These are phyloP conservation scores for Fusarium burgessii DNA, from an alignment of 2,329 filamentous ascomycete genomes.

Conservation along the genomic window DNA sequence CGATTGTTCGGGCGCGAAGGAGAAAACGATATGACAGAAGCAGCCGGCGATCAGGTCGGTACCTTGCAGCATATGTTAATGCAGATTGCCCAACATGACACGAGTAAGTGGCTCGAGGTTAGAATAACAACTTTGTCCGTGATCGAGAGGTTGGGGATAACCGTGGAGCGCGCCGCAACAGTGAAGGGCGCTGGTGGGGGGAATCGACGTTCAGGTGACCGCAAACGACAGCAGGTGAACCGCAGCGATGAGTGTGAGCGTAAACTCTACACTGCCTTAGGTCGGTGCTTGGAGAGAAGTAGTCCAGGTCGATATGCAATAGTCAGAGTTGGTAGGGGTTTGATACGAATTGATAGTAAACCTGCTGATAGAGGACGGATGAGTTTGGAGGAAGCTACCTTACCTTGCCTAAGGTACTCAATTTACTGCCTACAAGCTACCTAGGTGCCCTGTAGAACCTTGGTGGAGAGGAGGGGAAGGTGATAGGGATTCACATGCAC, in stretches of 20 bases:
- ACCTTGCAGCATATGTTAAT: conserved; percentile 23
- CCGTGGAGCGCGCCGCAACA: conserved; percentile 18
- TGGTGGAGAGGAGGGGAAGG: conserved; percentile 20
- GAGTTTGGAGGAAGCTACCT: conserved; percentile 26
- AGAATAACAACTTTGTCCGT: conserved; percentile 28
- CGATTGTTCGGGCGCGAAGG: neutral
- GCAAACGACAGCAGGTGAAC: neutral
- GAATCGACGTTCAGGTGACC: neutral
- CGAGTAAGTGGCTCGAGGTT: conserved; percentile 15
- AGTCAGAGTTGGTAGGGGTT: neutral
- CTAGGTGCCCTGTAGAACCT: neutral
- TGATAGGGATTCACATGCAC: neutral
- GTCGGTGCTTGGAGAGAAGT: neutral
- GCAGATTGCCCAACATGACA: conserved; percentile 22
- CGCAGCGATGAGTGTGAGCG: neutral
- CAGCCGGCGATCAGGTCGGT: conserved; percentile 1
- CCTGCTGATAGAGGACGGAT: conserved; percentile 6
- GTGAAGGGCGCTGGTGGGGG: conserved; percentile 4
- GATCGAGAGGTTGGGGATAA: conserved; percentile 43
- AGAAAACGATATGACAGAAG: conserved; percentile 6
- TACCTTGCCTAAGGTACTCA: neutral
- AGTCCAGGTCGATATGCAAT: neutral
- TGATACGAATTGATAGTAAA: neutral
- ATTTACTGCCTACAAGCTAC: neutral
- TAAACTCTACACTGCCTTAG: too few species aligned